phyloP scores from a whole-genome alignment of 176 grass and related monocot genomes.

The Saccharum spontaneum region DNA sequence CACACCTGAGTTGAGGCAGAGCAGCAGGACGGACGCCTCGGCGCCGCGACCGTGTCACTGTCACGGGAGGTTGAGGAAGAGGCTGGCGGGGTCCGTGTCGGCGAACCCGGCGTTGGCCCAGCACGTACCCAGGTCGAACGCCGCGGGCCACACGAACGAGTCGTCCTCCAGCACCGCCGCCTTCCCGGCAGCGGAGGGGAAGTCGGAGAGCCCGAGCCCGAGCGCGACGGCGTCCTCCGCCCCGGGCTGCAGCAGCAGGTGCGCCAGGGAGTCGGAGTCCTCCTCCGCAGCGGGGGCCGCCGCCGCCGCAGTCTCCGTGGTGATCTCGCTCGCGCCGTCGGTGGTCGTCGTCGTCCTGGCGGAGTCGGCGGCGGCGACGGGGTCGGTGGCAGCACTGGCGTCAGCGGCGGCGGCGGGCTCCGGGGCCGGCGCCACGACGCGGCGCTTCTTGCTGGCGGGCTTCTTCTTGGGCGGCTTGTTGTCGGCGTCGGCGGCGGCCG shows the following conservation, averaged over 20 bases:
- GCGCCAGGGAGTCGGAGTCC: constrained; percentile 26
- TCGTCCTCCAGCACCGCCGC: neutral
- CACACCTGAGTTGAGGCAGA: neutral
- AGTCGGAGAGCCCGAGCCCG: constrained; percentile 25
- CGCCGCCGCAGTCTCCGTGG: neutral
- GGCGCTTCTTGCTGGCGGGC: constrained; percentile 48
- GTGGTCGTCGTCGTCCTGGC: neutral
- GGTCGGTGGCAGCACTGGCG: too few relatives aligned
- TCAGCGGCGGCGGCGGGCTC: neutral
- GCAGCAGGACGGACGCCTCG: neutral
- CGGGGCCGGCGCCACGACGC: neutral
- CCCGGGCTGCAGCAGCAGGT: constrained; percentile 23
- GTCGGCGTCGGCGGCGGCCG: neutral
- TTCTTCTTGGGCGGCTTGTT: constrained; percentile 40
- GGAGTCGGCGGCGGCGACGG: neutral
- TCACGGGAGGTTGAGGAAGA: constrained; percentile 56
- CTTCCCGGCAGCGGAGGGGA: neutral
- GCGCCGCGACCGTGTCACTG: neutral
- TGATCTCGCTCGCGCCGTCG: constrained; percentile 37
- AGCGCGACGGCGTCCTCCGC: constrained; percentile 27
- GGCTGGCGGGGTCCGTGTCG: constrained; percentile 30
- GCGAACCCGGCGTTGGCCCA: constrained; percentile 19
- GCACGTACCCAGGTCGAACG: constrained; percentile 36
- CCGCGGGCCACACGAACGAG: constrained; percentile 44
- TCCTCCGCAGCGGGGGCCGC: constrained; percentile 6